These are phyloP conservation scores for Penicillium nordicum DNA, from an alignment of 2,329 filamentous ascomycete genomes.

Conservation along the genomic window DNA sequence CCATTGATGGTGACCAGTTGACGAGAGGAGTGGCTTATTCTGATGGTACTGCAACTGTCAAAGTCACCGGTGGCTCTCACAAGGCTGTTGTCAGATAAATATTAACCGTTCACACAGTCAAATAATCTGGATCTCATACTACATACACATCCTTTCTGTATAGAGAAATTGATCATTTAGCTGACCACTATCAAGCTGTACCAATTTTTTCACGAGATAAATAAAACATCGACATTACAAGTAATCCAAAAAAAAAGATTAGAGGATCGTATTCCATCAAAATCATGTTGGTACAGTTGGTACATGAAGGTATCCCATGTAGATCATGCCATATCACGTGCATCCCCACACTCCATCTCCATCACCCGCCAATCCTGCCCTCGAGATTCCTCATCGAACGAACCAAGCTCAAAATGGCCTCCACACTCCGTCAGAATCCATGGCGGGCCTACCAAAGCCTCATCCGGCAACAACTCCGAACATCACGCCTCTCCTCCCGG, in stretches of 20 bases:
- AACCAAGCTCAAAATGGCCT: slow-evolving; percentile 15
- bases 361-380: slow-evolving; percentile 10
- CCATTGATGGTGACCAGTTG: slow-evolving; percentile 22
- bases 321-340: slow-evolving; percentile 23
- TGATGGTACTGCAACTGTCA: slow-evolving; percentile 20
- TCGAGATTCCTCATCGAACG: slow-evolving; percentile 3
- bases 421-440: slow-evolving; percentile 19
- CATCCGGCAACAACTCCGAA: slow-evolving; percentile 16
- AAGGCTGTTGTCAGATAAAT: slow-evolving; percentile 16
- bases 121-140: background rate
- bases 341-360: slow-evolving; percentile 20
- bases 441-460: slow-evolving; percentile 31
- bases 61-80: slow-evolving; percentile 22
- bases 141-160: background rate
- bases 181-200: background rate
- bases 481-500: slow-evolving; percentile 7
- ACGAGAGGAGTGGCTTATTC: slow-evolving; percentile 17
- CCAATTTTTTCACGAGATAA: background rate
- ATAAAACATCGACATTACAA: background rate
- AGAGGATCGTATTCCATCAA: background rate
- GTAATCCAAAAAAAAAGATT: background rate
- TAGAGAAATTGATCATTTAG: background rate
- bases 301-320: background rate
- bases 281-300: background rate
- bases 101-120: background rate